phyloP scores from a whole-genome alignment of 2,329 filamentous ascomycete genomes.

The Talaromyces sp. region DNA sequence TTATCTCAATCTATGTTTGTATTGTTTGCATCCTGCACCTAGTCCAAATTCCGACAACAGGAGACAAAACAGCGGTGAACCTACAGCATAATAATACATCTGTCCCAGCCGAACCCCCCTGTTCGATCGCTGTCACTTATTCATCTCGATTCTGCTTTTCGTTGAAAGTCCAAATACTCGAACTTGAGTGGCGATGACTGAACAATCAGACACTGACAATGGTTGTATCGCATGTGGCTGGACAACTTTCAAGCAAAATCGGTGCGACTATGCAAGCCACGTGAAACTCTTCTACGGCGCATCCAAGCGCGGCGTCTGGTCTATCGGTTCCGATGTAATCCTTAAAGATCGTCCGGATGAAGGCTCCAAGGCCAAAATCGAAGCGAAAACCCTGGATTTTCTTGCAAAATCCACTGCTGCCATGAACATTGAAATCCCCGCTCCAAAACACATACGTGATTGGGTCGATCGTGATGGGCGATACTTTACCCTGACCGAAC shows the following conservation, averaged over 20 bases:
- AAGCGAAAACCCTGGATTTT: conserved; percentile 2
- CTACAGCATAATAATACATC: too few relatives aligned
- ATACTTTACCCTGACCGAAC: conserved; percentile 12
- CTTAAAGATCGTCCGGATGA: conserved; percentile 20
- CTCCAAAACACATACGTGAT: conserved; percentile 1
- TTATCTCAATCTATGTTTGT: too few relatives aligned
- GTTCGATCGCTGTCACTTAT: too few relatives aligned
- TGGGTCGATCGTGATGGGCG: conserved; percentile 13
- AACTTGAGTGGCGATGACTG: conserved; percentile 78
- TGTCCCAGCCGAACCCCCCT: too few relatives aligned
- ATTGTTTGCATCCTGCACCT: too few relatives aligned
- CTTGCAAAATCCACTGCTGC: background rate
- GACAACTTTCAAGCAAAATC: conserved; percentile 11
- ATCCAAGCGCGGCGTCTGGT: conserved; percentile 23
- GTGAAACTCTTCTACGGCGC: conserved; percentile 20
- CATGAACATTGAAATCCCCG: background rate
- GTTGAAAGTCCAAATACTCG: too few relatives aligned
- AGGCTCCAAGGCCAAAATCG: background rate
- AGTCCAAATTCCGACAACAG: too few relatives aligned
- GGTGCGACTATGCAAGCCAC: conserved; percentile 14
- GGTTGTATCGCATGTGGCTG: conserved; percentile 16
- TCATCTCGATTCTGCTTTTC: too few relatives aligned
- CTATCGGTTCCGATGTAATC: conserved; percentile 23
- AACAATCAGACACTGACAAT: conserved; percentile 65
- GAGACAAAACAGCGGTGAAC: too few relatives aligned